Evolutionary conservation across 2,329 filamentous ascomycete genomes (phyloP).

Genomic region (Beauveria pseudobassiana): DNA sequence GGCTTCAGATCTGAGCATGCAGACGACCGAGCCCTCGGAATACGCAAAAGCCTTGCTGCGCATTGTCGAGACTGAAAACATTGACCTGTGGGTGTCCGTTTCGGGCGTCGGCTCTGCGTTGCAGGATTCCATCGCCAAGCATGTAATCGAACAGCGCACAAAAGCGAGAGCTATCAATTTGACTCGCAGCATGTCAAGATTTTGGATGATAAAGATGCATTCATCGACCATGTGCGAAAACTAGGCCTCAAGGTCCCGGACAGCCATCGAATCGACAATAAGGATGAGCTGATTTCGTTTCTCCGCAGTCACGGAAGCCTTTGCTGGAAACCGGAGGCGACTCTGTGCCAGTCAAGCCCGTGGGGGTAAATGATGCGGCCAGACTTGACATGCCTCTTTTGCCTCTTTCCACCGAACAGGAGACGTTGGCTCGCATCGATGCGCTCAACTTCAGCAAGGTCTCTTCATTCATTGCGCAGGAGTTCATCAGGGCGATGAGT

Average conservation of each 20-base stretch:
- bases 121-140: conserved; percentile 59
- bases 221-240: conserved; percentile 49
- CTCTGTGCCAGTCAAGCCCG: conserved; percentile 58
- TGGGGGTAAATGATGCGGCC: conserved; percentile 52
- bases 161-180: conserved; percentile 58
- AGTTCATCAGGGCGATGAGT: conserved; percentile 58
- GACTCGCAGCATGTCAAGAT: conserved; percentile 45
- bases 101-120: conserved; percentile 59
- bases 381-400: conserved; percentile 58
- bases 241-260: conserved; percentile 48
- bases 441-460: conserved; percentile 35
- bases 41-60: conserved; percentile 52
- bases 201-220: conserved; percentile 59
- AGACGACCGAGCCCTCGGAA: not conserved
- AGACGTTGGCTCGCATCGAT: conserved; percentile 49
- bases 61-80: conserved; percentile 50
- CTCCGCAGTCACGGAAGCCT: conserved; percentile 30
- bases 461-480: conserved; percentile 56
- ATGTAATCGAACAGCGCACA: conserved; percentile 50
- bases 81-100: conserved; percentile 68
- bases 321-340: conserved; percentile 20
- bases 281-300: conserved; percentile 44
- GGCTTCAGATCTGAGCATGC: not conserved
- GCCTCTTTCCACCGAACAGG: conserved; percentile 42
- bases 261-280: conserved; percentile 44